A percentile compares a stretch with the other conserved stretches of the same genome.
Evolutionary conservation across 805 yeast species (phyloP).

Genomic region (Candida methanosorbosa): DNA sequence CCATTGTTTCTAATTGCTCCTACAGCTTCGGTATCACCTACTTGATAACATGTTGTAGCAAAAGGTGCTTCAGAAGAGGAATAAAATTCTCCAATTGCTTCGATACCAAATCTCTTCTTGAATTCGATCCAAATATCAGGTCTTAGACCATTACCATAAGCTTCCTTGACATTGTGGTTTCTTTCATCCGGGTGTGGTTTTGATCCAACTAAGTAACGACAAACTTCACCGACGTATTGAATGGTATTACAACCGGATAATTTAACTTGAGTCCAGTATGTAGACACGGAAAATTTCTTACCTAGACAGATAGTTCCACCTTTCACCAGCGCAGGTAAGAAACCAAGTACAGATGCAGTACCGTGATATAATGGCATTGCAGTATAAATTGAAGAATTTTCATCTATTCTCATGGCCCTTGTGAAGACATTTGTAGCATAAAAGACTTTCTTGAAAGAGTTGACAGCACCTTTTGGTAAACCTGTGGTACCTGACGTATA

Average conservation of each 20-base stretch:
- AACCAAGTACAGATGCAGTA: constrained; percentile 75
- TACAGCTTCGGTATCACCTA: constrained; percentile 20
- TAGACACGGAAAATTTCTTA: constrained; percentile 64
- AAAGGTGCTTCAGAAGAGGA: constrained; percentile 85
- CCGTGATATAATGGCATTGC: constrained; percentile 91
- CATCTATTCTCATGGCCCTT: constrained; percentile 44
- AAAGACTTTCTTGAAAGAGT: constrained; percentile 74
- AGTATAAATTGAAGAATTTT: constrained; percentile 55
- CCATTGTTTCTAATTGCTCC: constrained; percentile 83
- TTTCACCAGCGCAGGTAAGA: constrained; percentile 41
- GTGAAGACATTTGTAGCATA: constrained; percentile 61
- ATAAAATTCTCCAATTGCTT: constrained; percentile 72
- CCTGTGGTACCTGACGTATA: constrained; percentile 90
- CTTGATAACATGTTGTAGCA: constrained; percentile 64
- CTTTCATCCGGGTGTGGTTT: constrained; percentile 34
- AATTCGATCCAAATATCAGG: constrained; percentile 76
- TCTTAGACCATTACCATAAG: constrained; percentile 81
- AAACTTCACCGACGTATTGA: constrained; percentile 86
- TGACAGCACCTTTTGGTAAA: constrained; percentile 76
- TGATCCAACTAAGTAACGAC: constrained; percentile 48
- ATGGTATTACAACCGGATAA: constrained; percentile 62
- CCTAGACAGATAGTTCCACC: constrained; percentile 71
- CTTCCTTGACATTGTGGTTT: constrained; percentile 51
- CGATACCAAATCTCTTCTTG: constrained; percentile 59
- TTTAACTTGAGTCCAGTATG: constrained; percentile 79